Percentiles rank a stretch among this genome's conserved stretches.
These are phyloP conservation scores for Podospora pseudocomata DNA, from an alignment of 495 filamentous ascomycete species.

Conservation along the genomic window DNA sequence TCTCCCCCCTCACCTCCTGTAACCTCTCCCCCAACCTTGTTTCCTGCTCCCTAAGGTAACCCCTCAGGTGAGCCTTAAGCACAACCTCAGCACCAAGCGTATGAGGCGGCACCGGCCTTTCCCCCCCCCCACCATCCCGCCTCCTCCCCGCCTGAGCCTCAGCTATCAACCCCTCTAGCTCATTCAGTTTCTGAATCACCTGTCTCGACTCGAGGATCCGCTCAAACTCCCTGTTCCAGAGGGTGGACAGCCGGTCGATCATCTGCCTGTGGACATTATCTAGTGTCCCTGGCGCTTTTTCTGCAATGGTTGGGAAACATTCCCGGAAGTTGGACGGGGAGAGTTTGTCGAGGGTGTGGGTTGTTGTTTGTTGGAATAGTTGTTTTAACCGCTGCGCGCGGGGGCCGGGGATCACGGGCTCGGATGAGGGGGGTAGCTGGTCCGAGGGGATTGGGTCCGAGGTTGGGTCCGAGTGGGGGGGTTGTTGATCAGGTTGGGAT, in stretches of 20 bases:
- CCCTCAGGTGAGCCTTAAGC: slow-evolving; percentile 65
- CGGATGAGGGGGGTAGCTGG: neutral
- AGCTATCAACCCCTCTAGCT: slow-evolving; percentile 68
- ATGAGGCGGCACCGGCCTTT: slow-evolving; percentile 53
- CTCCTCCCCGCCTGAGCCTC: slow-evolving; percentile 63
- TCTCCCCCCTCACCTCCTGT: slow-evolving; percentile 59
- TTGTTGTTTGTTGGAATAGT: slow-evolving; percentile 65
- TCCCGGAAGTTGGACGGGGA: slow-evolving; percentile 73
- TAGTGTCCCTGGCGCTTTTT: slow-evolving; percentile 62
- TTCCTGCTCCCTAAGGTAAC: slow-evolving; percentile 60
- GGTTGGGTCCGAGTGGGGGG: slow-evolving; percentile 8
- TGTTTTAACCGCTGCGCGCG: slow-evolving; percentile 69
- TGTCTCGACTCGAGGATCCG: slow-evolving; percentile 64
- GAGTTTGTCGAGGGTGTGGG: slow-evolving; percentile 67
- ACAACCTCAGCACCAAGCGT: slow-evolving; percentile 65
- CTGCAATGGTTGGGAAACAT: slow-evolving; percentile 84
- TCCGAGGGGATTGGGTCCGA: neutral
- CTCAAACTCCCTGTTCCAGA: slow-evolving; percentile 70
- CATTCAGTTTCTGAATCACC: slow-evolving; percentile 74
- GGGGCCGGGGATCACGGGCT: slow-evolving; percentile 52
- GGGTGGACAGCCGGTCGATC: slow-evolving; percentile 59
- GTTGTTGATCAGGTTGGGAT: neutral
- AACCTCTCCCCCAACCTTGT: slow-evolving; percentile 57
- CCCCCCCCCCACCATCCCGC: slow-evolving; percentile 6
- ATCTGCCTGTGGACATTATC: slow-evolving; percentile 66